A percentile compares a stretch with the other conserved stretches of the same genome.
phyloP scores from a whole-genome alignment of 441 rosid species.

The Isatis lusitanica region DNA sequence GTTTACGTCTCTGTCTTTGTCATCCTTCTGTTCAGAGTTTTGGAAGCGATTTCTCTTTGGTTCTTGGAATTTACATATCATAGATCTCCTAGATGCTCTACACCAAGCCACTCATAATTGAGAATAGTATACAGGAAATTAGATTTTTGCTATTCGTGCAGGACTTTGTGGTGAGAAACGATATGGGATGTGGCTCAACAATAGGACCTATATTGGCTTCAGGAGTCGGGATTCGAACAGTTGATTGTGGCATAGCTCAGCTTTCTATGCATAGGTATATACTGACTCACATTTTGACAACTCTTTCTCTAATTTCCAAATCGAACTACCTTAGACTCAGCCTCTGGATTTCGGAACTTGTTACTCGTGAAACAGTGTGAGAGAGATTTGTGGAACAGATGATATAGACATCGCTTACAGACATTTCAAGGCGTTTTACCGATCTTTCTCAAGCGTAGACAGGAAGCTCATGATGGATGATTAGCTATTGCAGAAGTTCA shows the following conservation, averaged over 20 bases:
- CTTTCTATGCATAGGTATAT: conserved; percentile 95
- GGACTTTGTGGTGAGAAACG: conserved; percentile 96
- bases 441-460: conserved; percentile 70
- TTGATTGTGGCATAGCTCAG: conserved; percentile 94
- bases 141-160: conserved; percentile 25
- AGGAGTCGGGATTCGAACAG: conserved; percentile 87
- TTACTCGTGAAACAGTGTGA: conserved; percentile 58
- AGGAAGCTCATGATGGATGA: conserved; percentile 65
- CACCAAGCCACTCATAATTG: neutral
- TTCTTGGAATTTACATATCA: neutral
- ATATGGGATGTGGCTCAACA: conserved; percentile 98
- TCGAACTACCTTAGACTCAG: conserved; percentile 2
- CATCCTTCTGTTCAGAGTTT: no score
- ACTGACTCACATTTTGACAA: neutral
- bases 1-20: neutral
- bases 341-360: neutral
- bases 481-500: conserved; percentile 7
- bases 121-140: neutral
- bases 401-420: conserved; percentile 81
- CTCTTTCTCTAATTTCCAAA: neutral
- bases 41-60: no score
- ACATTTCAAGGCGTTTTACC: conserved; percentile 91
- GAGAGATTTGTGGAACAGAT: conserved; percentile 85
- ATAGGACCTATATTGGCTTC: conserved; percentile 96
- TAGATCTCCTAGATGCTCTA: neutral